Conservation (phyloP, 768 basidiomycete genomes). For the Leccinum boreale region DNA sequence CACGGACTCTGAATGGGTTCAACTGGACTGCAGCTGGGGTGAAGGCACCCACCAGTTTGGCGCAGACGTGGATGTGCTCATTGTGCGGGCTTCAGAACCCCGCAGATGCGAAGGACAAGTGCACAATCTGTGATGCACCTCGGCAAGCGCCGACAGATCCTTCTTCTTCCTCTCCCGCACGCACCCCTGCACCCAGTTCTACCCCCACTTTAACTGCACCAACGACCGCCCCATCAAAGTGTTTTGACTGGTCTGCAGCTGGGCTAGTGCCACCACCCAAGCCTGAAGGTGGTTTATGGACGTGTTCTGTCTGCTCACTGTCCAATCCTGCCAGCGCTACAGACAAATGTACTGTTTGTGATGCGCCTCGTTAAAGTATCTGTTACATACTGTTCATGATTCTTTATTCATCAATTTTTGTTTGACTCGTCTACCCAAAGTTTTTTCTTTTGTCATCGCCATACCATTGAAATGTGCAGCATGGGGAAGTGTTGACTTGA, state of each 20-base stretch:
- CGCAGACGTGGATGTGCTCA: slow-evolving; percentile 53
- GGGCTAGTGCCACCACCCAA: slow-evolving; percentile 31
- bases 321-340: slow-evolving; percentile 42
- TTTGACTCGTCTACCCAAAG: not conserved
- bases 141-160: slow-evolving; percentile 22
- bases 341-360: slow-evolving; percentile 52
- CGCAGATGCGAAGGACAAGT: slow-evolving; percentile 39
- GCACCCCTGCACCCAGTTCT: not conserved
- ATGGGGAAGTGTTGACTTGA: not conserved
- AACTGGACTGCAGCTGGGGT: slow-evolving; percentile 63
- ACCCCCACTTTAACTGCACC: not conserved
- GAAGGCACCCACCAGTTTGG: slow-evolving; percentile 38
- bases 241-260: slow-evolving; percentile 40
- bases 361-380: slow-evolving; percentile 35
- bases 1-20: slow-evolving; percentile 39
- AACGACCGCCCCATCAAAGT: slow-evolving; percentile 9
- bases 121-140: slow-evolving; percentile 42
- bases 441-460: not conserved
- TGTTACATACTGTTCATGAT: slow-evolving; percentile 8
- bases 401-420: slow-evolving; percentile 14
- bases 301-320: slow-evolving; percentile 40
- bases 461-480: not conserved
- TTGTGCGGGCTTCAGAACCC: slow-evolving; percentile 46
- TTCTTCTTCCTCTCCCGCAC: slow-evolving; percentile 9
- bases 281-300: slow-evolving; percentile 31